These are phyloP conservation scores for Backusella macrospora DNA, from an alignment of 192 early-diverging fungal genomes.

Conservation along the genomic window DNA sequence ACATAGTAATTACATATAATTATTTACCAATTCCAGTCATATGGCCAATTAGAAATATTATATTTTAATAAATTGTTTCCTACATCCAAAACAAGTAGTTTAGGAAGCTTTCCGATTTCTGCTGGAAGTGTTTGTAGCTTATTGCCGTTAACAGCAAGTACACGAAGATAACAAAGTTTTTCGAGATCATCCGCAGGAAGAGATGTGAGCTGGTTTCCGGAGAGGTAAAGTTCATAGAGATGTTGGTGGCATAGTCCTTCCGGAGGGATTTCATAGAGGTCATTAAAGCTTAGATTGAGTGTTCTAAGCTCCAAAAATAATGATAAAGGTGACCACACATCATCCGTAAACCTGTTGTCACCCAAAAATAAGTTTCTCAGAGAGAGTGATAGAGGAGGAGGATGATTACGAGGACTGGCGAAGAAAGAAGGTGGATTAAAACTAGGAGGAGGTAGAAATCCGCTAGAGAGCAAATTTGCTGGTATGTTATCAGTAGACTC, in stretches of 20 bases:
- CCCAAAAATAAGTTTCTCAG: slow-evolving; percentile 71
- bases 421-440: slow-evolving; percentile 52
- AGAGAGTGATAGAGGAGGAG: slow-evolving; percentile 58
- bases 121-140: slow-evolving; percentile 88
- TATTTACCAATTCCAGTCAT: slow-evolving; percentile 91
- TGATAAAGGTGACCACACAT: slow-evolving; percentile 74
- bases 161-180: slow-evolving; percentile 66
- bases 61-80: slow-evolving; percentile 90
- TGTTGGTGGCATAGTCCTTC: slow-evolving; percentile 72
- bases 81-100: slow-evolving; percentile 77
- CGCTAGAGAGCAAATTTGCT: slow-evolving; percentile 35
- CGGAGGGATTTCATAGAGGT: slow-evolving; percentile 80
- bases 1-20: too few relatives aligned
- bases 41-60: slow-evolving; percentile 93
- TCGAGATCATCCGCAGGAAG: slow-evolving; percentile 88
- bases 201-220: slow-evolving; percentile 80
- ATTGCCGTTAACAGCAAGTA: slow-evolving; percentile 88
- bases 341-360: slow-evolving; percentile 84
- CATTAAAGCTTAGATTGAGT: slow-evolving; percentile 84
- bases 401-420: slow-evolving; percentile 49
- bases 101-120: slow-evolving; percentile 83
- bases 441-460: slow-evolving; percentile 39
- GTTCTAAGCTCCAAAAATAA: slow-evolving; percentile 70
- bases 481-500: slow-evolving; percentile 44
- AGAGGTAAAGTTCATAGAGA: slow-evolving; percentile 77